These are phyloP conservation scores for Posidonia oceanica DNA, from an alignment of 116 monocot species.

Conservation along the genomic window DNA sequence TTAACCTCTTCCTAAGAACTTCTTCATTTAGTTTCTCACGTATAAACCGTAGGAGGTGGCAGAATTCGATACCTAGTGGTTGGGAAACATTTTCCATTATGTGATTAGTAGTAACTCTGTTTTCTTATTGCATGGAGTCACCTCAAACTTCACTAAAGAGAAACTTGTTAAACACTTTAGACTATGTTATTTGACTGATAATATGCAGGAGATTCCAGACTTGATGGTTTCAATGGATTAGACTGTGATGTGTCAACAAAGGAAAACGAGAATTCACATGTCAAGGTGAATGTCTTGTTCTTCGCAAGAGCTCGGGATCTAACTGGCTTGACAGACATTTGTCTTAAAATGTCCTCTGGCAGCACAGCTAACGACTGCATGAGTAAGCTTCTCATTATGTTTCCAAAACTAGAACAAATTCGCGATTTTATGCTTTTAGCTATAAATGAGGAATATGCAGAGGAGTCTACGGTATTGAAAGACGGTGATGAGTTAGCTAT, in stretches of 20 bases:
- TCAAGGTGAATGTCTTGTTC: conserved; percentile 64
- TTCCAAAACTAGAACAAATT: conserved; percentile 55
- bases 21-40: too few species aligned
- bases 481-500: conserved; percentile 79
- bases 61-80: too few species aligned
- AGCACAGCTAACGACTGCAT: conserved; percentile 63
- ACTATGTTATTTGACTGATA: too few species aligned
- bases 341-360: conserved; percentile 31
- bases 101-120: too few species aligned
- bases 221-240: too few species aligned
- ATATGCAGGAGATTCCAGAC: too few species aligned
- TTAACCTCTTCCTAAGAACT: too few species aligned
- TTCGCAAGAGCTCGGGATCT: conserved; percentile 84
- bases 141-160: too few species aligned
- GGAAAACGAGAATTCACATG: not conserved
- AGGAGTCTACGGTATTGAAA: conserved; percentile 36
- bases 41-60: too few species aligned
- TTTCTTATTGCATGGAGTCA: too few species aligned
- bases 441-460: conserved; percentile 81
- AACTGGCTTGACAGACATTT: conserved; percentile 31
- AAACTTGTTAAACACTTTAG: too few species aligned
- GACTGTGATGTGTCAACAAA: not conserved
- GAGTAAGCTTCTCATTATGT: conserved; percentile 30
- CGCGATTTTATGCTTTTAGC: conserved; percentile 57
- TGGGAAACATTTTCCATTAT: too few species aligned